Base-by-base conservation (phyloP, 352 stramenopile genomes). In the Globisporangium splendens region DNA sequence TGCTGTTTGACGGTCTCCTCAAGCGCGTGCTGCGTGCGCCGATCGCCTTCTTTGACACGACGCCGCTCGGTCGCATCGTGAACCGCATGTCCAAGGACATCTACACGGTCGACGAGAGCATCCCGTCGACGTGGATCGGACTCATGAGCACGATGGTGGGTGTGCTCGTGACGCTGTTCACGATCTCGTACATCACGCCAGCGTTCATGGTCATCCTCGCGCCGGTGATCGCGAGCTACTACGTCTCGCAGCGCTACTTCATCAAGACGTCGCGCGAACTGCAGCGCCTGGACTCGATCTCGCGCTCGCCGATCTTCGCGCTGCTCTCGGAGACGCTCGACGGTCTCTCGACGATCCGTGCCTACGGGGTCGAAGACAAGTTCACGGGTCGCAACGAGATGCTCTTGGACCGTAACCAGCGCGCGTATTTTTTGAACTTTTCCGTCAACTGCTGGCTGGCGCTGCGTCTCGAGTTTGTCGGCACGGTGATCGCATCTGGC, bases 271-370 rank as follows among this genome's bases (percentile, higher is more conserved):
- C 86, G 53, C 75, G 83, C 11, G 96, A 98, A 60, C 69, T 99
- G 7, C 97, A 99, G 74, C 85, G 96, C 48, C 81, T 99, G 21
- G 97, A 99, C 63, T 96, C 90, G 2, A 84, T 98, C 56, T 88
- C 70, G 53, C 78, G 79, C 43, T 90, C 90, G 35, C 96, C 97
- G n/a, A 91, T 99, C 21, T 99, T 98, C 70, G 84, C 89, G 15
- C 72, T 98, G 61, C 69, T 99, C 20, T 90, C 89, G 0, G 96
- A 99, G 73, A 98, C 84, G 31, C 69, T 99, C 6, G 86, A 92
- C 54, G 97, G 97, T 31, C 79, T 99, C 17, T 64, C 91, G 2
- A 98, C 92, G 3, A 98, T 99, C 35, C 88, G 96, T 59, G 83
- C 87, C 0, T 95, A 85, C 54, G 66, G 56, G 24, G 77, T 71